Conservation (phyloP, 352 stramenopile species). For the Phytophthora gonapodyides region DNA sequence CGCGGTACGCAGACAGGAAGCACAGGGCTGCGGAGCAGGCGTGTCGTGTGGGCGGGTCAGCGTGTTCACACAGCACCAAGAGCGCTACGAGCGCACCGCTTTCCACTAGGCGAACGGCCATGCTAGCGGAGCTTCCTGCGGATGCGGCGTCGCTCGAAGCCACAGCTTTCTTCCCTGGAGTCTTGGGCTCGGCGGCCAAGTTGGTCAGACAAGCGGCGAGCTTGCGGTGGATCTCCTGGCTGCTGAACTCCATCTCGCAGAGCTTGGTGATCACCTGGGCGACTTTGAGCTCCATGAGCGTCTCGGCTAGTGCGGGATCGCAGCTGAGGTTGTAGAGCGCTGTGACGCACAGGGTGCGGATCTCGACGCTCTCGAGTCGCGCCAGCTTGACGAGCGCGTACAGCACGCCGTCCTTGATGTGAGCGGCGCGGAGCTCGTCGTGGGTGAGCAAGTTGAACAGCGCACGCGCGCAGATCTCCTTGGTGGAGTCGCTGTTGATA, state of each 20-base stretch:
- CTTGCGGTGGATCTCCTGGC: constrained; percentile 74
- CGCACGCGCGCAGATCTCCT: constrained; percentile 84
- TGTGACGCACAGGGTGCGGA: constrained; percentile 76
- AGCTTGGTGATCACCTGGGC: constrained; percentile 86
- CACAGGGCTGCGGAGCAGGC: constrained; percentile 75
- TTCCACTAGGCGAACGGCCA: constrained; percentile 56
- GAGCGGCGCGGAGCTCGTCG: constrained; percentile 73
- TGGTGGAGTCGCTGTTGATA: constrained; percentile 90
- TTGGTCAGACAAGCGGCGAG: constrained; percentile 81
- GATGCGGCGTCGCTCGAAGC: constrained; percentile 1
- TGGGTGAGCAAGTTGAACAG: constrained; percentile 89
- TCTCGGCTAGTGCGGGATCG: constrained; percentile 68
- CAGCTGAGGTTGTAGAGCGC: constrained; percentile 88
- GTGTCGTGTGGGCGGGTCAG: constrained; percentile 69
- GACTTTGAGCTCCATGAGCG: constrained; percentile 86
- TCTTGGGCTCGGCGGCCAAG: constrained; percentile 64
- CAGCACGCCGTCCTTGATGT: constrained; percentile 87
- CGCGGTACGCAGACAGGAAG: constrained; percentile 64
- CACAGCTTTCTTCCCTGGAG: constrained; percentile 25
- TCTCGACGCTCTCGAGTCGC: constrained; percentile 80
- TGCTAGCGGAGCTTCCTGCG: constrained; percentile 14
- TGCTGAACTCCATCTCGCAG: constrained; percentile 85
- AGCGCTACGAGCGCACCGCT: constrained; percentile 66
- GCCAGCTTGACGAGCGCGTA: constrained; percentile 90
- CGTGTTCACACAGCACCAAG: constrained; percentile 72